Evolutionary conservation across 208 protist genomes (phyloP), one percentile per base, ranked within the genome.

Genomic region (Trichomonas tenax): DNA sequence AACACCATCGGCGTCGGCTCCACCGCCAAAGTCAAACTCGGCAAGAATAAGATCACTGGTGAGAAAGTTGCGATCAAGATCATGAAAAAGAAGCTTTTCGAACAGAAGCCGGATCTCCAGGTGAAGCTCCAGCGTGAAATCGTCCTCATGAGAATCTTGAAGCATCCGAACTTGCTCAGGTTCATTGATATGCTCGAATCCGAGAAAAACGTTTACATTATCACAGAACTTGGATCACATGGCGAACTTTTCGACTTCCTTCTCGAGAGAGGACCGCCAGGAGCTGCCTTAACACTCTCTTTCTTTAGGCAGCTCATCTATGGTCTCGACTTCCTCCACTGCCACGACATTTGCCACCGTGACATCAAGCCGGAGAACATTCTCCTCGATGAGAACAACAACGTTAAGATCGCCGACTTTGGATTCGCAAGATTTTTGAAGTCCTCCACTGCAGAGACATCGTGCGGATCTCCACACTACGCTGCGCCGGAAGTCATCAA

Each of bases 311-410:
- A 96, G 44, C 86, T 96, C 1, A 89, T 96, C 1, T 51, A 81
- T 44, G 96, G 95, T 17, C 17, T 96, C 46, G 48, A 95, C n/a
- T 96, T 95, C 38, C 26, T 95, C 0, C 96, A 96, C 31, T 15
- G 34, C 2, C 82, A 96, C 21, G 82, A 46, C 3, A 96, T 96
- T 86, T 86, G 44, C 9, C 96, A 96, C 82, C 9, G 95, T 15
- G 96, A 96, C 48, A 44, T 96, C 17, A 96, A 96, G 41, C 96
- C 48, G 34, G 96, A 96, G 46, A 96, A 96, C 49, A 82, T 96
- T 31, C 36, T 96, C 15, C 49, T 96, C 17, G 93, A 96, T 82
- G 93, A 96, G 34, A 38, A 45, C 34, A 15, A 82, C 36, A 82
- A 96, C 36, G 17, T 96, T 34, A 96, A 81, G 41, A 96, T 96